Conservation (phyloP, 345 rosid species). For the Zanthoxylum bungeanum region DNA sequence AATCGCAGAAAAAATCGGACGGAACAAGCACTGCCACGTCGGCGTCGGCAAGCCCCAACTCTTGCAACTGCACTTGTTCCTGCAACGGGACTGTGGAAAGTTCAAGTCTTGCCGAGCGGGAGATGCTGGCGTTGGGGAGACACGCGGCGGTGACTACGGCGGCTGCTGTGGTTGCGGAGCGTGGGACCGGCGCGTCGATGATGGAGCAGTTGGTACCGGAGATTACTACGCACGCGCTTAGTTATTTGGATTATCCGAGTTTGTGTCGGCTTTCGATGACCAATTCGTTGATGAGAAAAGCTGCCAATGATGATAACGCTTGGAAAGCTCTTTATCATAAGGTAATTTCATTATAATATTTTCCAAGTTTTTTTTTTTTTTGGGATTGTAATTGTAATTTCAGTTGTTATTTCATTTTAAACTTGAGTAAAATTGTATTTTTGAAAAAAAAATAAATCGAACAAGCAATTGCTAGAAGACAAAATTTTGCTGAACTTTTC, state of each 20-base stretch:
- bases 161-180: slow-evolving; percentile 38
- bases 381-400: neutral
- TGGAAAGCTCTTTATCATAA: slow-evolving; percentile 98
- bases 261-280: slow-evolving; percentile 96
- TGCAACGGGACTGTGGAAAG: slow-evolving; percentile 17
- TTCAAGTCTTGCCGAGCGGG: slow-evolving; percentile 12
- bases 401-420: neutral
- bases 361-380: neutral
- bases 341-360: slow-evolving; percentile 32
- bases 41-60: neutral
- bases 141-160: slow-evolving; percentile 24
- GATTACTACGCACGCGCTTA: slow-evolving; percentile 95
- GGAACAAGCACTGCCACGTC: slow-evolving; percentile 11
- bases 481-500: no score
- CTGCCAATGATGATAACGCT: slow-evolving; percentile 97
- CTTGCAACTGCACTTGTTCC: slow-evolving; percentile 32
- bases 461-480: neutral
- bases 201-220: slow-evolving; percentile 99
- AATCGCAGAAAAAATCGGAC: slow-evolving; percentile 27
- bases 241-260: slow-evolving; percentile 96
- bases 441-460: neutral
- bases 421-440: neutral
- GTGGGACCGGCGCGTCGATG: slow-evolving; percentile 84
- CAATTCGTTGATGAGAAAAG: slow-evolving; percentile 94
- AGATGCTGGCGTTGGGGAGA: slow-evolving; percentile 27